A percentile compares a stretch with the other conserved stretches of the same genome.
These are phyloP conservation scores for Zymoseptoria crescenta DNA, from an alignment of 2,329 filamentous ascomycete genomes.

Conservation along the genomic window DNA sequence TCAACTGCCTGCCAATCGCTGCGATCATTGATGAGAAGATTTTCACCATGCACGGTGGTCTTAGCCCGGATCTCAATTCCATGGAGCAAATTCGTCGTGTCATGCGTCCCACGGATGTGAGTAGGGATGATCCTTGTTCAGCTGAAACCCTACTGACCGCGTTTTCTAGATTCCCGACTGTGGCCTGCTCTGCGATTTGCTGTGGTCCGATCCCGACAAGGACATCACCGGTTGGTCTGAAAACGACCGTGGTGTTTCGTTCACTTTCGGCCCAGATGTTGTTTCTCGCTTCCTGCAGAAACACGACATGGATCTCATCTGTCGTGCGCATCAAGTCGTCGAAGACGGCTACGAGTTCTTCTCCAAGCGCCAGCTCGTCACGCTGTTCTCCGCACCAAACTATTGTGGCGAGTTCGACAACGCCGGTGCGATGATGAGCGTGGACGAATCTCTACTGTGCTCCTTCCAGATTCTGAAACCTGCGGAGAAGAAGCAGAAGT, in stretches of 20 bases:
- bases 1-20: slow-evolving; percentile 97
- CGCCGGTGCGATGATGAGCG: slow-evolving; percentile 99
- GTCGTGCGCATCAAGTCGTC: slow-evolving; percentile 95
- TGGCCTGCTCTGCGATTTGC: slow-evolving; percentile 89
- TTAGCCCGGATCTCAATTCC: slow-evolving; percentile 95
- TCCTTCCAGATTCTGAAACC: slow-evolving; percentile 99
- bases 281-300: slow-evolving; percentile 97
- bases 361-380: slow-evolving; percentile 94
- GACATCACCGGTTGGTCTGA: slow-evolving; percentile 99
- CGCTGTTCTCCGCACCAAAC: slow-evolving; percentile 95
- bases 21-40: slow-evolving; percentile 99
- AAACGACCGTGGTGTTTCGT: slow-evolving; percentile 96
- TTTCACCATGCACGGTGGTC: slow-evolving; percentile 97
- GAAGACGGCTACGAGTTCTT: slow-evolving; percentile 99
- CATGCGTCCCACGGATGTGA: slow-evolving; percentile 97
- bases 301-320: slow-evolving; percentile 99
- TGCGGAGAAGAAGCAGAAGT: slow-evolving; percentile 99
- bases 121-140: slow-evolving; percentile 34
- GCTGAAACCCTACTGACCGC: slow-evolving; percentile 5
- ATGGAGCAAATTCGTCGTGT: slow-evolving; percentile 99
- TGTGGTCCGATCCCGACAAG: slow-evolving; percentile 99
- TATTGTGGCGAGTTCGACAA: slow-evolving; percentile 99
- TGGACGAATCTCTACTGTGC: slow-evolving; percentile 95
- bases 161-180: slow-evolving; percentile 81
- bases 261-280: slow-evolving; percentile 96